Evolutionary conservation across 352 stramenopile genomes (phyloP).

Genomic region (Globisporangium recalcitrans): DNA sequence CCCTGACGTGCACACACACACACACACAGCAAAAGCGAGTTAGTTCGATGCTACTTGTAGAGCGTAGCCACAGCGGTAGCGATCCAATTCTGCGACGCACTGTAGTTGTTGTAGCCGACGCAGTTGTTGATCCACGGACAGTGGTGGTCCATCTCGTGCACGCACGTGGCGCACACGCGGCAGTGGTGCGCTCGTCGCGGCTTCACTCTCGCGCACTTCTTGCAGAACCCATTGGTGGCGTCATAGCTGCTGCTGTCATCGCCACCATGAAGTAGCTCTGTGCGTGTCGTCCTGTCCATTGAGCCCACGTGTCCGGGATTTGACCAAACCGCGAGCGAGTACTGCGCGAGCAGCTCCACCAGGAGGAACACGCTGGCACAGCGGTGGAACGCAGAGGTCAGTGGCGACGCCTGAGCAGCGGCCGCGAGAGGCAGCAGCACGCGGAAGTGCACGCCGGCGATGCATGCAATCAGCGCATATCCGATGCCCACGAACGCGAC

Average conservation of each 20-base stretch:
- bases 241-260: neutral
- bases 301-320: constrained; percentile 29
- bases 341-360: constrained; percentile 32
- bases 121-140: constrained; percentile 98
- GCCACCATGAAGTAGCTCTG: neutral
- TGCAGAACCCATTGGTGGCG: constrained; percentile 13
- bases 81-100: constrained; percentile 15
- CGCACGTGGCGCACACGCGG: constrained; percentile 83
- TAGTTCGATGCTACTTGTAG: too few relatives aligned
- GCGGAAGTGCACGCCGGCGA: constrained; percentile 31
- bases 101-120: constrained; percentile 94
- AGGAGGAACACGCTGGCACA: constrained; percentile 28
- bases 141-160: constrained; percentile 97
- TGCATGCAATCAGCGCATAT: constrained; percentile 27
- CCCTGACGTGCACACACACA: constrained; percentile 20
- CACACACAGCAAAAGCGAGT: too few relatives aligned
- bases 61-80: too few relatives aligned
- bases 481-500: constrained; percentile 24
- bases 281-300: neutral
- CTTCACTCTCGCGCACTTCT: constrained; percentile 20
- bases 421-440: constrained; percentile 21
- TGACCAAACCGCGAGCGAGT: constrained; percentile 37
- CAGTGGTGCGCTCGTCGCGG: constrained; percentile 51
- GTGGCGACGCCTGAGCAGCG: neutral
- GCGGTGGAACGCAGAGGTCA: constrained; percentile 3